Evolutionary conservation across 2,329 filamentous ascomycete genomes (phyloP).

Genomic region (Stagonosporopsis vannaccii): DNA sequence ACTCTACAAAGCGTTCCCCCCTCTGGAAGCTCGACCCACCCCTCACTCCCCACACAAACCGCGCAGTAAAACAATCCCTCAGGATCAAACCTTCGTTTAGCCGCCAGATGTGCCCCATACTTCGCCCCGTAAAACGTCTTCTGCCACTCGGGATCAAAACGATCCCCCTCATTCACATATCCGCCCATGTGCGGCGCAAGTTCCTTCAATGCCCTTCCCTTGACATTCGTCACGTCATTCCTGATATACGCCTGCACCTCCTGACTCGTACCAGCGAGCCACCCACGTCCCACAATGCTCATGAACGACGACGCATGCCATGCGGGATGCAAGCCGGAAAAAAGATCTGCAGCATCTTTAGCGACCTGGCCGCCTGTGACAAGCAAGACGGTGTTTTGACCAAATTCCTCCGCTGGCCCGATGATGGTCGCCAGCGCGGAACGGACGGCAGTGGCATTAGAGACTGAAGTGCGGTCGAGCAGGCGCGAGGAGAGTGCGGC

Average conservation of each 20-base stretch:
- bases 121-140: neutral
- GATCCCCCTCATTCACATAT: slow-evolving; percentile 3
- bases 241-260: neutral
- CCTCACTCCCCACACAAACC: slow-evolving; percentile 3
- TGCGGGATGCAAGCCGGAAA: neutral
- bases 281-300: neutral
- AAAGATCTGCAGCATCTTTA: neutral
- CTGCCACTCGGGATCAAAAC: slow-evolving; percentile 1
- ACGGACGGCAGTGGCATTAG: neutral
- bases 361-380: neutral
- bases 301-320: slow-evolving; percentile 3
- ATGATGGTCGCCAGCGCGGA: neutral
- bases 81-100: neutral
- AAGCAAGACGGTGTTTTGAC: slow-evolving; percentile 2
- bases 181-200: neutral
- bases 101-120: neutral
- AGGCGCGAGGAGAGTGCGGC: neutral
- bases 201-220: slow-evolving; percentile 1
- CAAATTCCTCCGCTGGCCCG: neutral
- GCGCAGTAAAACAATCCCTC: neutral
- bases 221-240: neutral
- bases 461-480: neutral
- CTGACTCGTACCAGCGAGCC: neutral
- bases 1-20: neutral
- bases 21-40: neutral